These are phyloP conservation scores for Tylopilus plumbeoviolaceoides DNA, from an alignment of 768 basidiomycete species.

Conservation along the genomic window DNA sequence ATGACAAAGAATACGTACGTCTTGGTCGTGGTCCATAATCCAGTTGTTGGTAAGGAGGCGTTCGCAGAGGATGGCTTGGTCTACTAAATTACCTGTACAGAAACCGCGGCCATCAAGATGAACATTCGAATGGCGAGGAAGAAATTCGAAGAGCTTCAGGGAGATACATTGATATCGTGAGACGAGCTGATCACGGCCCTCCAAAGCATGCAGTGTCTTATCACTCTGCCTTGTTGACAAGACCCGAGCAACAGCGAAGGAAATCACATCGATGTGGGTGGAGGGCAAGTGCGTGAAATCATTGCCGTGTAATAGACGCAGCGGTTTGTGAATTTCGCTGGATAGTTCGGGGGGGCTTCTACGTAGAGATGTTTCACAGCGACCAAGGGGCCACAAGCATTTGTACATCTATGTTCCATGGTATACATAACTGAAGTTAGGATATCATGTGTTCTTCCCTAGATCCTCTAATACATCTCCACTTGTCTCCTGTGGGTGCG, in stretches of 20 bases:
- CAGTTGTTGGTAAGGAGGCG: constrained; percentile 66
- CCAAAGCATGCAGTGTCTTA: too few species aligned
- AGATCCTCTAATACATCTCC: constrained; percentile 40
- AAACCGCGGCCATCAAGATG: constrained; percentile 82
- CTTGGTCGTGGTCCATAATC: constrained; percentile 84
- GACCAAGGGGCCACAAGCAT: too few species aligned
- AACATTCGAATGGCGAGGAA: constrained; percentile 83
- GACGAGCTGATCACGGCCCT: background rate
- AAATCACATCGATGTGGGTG: too few species aligned
- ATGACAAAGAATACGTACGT: constrained; percentile 94
- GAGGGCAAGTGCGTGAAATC: too few species aligned
- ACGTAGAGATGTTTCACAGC: too few species aligned
- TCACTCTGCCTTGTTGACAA: background rate
- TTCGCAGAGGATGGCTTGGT: background rate
- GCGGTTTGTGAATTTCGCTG: too few species aligned
- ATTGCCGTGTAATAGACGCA: too few species aligned
- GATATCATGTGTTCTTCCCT: constrained; percentile 10
- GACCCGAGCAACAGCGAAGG: background rate
- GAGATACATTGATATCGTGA: constrained; percentile 48
- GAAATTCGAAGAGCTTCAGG: constrained; percentile 89
- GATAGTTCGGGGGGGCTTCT: too few species aligned
- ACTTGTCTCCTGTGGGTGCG: constrained; percentile 42
- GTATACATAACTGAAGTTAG: background rate
- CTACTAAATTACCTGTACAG: constrained; percentile 37
- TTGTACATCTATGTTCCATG: too few species aligned